Conservation (phyloP, 108 stramenopile genomes). For the Mediolabrus comicus region DNA sequence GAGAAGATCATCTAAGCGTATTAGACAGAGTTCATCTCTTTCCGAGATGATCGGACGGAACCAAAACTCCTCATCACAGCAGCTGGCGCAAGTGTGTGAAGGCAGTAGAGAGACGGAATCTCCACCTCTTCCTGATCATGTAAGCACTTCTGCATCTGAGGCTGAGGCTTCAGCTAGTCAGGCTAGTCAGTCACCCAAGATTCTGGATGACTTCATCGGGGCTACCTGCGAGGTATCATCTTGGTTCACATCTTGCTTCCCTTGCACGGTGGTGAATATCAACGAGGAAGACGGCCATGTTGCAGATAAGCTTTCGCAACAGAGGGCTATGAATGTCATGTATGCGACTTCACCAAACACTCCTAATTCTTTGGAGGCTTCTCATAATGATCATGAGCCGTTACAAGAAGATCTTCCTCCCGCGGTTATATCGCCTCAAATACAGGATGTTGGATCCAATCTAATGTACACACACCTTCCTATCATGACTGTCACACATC, state of each 20-base stretch:
- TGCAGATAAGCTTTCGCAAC: slow-evolving; percentile 15
- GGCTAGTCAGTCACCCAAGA: slow-evolving; percentile 18
- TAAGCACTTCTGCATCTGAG: slow-evolving; percentile 29
- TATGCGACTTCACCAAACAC: neutral
- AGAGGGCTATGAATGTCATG: slow-evolving; percentile 46
- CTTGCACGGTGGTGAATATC: slow-evolving; percentile 39
- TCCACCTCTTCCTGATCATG: neutral
- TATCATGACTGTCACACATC: neutral
- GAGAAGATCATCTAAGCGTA: neutral
- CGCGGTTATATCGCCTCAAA: neutral
- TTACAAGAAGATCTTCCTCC: neutral
- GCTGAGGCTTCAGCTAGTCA: slow-evolving; percentile 14
- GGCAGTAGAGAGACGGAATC: neutral
- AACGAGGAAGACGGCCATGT: slow-evolving; percentile 25
- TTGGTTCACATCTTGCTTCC: slow-evolving; percentile 45
- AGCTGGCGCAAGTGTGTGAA: neutral
- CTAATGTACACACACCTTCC: neutral
- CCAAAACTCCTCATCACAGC: too few species aligned
- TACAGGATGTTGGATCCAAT: neutral
- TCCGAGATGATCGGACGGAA: neutral
- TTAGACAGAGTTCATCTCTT: neutral
- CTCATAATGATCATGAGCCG: too few species aligned
- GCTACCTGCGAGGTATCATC: slow-evolving; percentile 27
- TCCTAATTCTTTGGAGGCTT: neutral
- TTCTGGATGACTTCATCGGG: slow-evolving; percentile 26